Base-by-base conservation (phyloP, 257 asterid species). In the Nicotiana paniculata region DNA sequence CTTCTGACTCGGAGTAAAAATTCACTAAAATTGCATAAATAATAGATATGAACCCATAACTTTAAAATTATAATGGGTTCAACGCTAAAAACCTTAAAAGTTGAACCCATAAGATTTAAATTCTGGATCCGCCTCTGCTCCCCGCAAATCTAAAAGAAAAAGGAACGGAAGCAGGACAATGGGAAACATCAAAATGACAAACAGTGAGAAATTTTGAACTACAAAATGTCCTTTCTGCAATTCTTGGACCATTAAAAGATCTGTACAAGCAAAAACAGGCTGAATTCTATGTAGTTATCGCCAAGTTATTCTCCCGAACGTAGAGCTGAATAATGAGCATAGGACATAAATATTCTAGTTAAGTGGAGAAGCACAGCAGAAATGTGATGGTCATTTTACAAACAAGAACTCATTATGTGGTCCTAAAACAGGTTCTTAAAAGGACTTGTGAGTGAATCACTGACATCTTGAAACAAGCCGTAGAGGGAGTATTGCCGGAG, bases 401-500 rank as follows among this genome's bases (percentile, higher is more conserved):
- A 46, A 72, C 79, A 54, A 63, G 59, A 72, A 72, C 21, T 43
- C 39, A 55, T 46, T 72, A 13, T 46, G 39, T 24, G 37, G 54
- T 37, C 82, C 89, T 88, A 96, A 83, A 93, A 89, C n/a, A 95
- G 86, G 82, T 85, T 86, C 2, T 57, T 54, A 82, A 94, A 91
- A 1, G 95, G 90, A 85, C 88, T 82, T 24, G 92, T 86, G 62
- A 90, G 69, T 61, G 95, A 85, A 81, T 88, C 87, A 1, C 90
- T 87, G 18, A 93, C 85, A 81, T 84, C 84, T 3, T 94, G 88
- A 65, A 91, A 96, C 77, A 96, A 86, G 57, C 85, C 89, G 59
- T 80, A 91, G 57, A 96, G 94, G 15, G 98, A 94, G 81, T 96
- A 88, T 43, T 92, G 98, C 69, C 95, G 83, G 70, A 96, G 97